phyloP scores from a whole-genome alignment of 2,329 filamentous ascomycete genomes.

The Didymella sp. region DNA sequence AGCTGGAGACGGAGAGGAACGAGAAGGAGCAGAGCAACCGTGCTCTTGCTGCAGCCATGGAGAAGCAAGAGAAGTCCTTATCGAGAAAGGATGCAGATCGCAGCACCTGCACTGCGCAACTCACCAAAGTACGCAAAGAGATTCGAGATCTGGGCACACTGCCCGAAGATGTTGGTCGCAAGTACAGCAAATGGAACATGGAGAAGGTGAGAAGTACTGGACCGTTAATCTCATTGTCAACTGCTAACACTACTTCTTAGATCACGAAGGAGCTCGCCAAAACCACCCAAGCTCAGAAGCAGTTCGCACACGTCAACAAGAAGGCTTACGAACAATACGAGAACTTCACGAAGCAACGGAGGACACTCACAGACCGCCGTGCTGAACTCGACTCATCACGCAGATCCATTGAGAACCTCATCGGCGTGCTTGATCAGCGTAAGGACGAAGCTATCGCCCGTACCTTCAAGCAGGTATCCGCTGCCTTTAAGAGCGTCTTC shows the following conservation, averaged over 20 bases:
- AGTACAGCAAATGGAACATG: slow-evolving; percentile 82
- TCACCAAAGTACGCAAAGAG: slow-evolving; percentile 81
- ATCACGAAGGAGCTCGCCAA: slow-evolving; percentile 73
- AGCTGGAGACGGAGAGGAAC: slow-evolving; percentile 65
- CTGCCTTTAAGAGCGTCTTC: slow-evolving; percentile 91
- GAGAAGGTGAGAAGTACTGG: slow-evolving; percentile 67
- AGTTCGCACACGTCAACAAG: slow-evolving; percentile 98
- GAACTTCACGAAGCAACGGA: slow-evolving; percentile 91
- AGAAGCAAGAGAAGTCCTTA: slow-evolving; percentile 86
- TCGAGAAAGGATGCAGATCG: slow-evolving; percentile 93
- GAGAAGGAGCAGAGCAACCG: slow-evolving; percentile 75
- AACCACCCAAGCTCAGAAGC: slow-evolving; percentile 90
- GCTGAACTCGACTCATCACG: slow-evolving; percentile 88
- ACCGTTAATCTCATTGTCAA: not conserved
- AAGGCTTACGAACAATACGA: slow-evolving; percentile 99
- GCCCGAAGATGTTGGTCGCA: slow-evolving; percentile 91
- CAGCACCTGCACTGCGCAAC: slow-evolving; percentile 76
- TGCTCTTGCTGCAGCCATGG: slow-evolving; percentile 77
- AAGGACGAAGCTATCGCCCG: slow-evolving; percentile 99
- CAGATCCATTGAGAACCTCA: slow-evolving; percentile 87
- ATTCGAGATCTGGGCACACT: slow-evolving; percentile 93
- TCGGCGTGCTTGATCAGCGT: slow-evolving; percentile 88
- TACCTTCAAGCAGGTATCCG: slow-evolving; percentile 96
- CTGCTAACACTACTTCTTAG: slow-evolving; percentile 29
- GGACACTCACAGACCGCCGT: slow-evolving; percentile 82